phyloP scores from a whole-genome alignment of 768 basidiomycete genomes.

The Lactarius tabidus region DNA sequence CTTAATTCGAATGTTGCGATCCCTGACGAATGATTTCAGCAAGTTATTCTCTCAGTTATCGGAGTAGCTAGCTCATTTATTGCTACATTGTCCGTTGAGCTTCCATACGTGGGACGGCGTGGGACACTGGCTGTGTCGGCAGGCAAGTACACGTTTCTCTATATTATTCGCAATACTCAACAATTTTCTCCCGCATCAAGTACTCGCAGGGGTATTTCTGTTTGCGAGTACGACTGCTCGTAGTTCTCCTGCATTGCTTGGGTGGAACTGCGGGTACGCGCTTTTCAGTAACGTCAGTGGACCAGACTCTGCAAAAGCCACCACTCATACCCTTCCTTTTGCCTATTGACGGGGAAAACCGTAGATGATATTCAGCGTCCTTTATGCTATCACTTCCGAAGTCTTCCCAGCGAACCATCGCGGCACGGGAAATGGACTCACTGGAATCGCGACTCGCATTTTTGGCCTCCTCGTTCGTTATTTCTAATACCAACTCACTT shows the following conservation, averaged over 20 bases:
- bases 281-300: constrained; percentile 54
- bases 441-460: constrained; percentile 54
- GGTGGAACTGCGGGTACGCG: constrained; percentile 78
- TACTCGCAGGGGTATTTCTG: constrained; percentile 70
- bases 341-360: constrained; percentile 6
- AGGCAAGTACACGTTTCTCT: constrained; percentile 40
- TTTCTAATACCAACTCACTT: neutral
- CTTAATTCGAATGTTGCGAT: neutral
- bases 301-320: neutral
- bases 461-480: constrained; percentile 64
- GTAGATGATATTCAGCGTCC: constrained; percentile 71
- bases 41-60: constrained; percentile 63
- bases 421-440: constrained; percentile 67
- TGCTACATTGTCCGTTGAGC: constrained; percentile 67
- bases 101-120: constrained; percentile 57
- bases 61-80: constrained; percentile 71
- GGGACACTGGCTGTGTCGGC: constrained; percentile 65
- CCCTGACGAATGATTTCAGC: constrained; percentile 37
- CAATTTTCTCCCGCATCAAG: constrained; percentile 46
- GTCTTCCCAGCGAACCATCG: constrained; percentile 69
- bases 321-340: neutral
- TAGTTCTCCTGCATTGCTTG: constrained; percentile 61
- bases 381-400: constrained; percentile 68
- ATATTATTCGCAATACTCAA: constrained; percentile 38
- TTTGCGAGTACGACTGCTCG: constrained; percentile 72